Evolutionary conservation across 1,139 yeast species (phyloP).

Genomic region (Candida gigantensis): DNA sequence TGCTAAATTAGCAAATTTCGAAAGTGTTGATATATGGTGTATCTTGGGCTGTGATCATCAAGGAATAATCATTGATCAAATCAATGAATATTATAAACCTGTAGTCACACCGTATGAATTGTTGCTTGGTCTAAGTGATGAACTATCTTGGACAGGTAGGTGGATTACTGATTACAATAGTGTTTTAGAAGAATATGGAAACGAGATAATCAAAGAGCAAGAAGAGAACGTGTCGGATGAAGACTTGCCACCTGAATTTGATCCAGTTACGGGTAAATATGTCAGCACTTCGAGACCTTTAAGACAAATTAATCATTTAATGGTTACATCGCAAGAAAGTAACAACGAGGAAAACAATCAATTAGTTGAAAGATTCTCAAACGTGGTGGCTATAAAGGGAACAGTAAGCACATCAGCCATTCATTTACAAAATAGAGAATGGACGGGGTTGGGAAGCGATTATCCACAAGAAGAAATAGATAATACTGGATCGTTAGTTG

Average conservation of each 20-base stretch:
- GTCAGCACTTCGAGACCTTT: slow-evolving; percentile 74
- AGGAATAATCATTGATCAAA: slow-evolving; percentile 80
- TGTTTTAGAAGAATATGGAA: slow-evolving; percentile 39
- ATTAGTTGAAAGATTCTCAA: slow-evolving; percentile 60
- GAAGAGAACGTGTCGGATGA: slow-evolving; percentile 19
- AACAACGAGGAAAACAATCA: slow-evolving; percentile 25
- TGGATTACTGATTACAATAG: slow-evolving; percentile 83
- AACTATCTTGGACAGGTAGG: slow-evolving; percentile 84
- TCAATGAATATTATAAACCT: slow-evolving; percentile 82
- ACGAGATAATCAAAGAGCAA: slow-evolving; percentile 22
- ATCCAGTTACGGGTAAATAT: slow-evolving; percentile 82
- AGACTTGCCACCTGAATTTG: slow-evolving; percentile 74
- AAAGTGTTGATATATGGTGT: slow-evolving; percentile 90
- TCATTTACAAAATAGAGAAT: slow-evolving; percentile 66
- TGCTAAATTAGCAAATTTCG: slow-evolving; percentile 94
- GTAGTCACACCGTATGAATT: slow-evolving; percentile 93
- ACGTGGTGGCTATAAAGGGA: slow-evolving; percentile 63
- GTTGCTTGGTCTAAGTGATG: slow-evolving; percentile 72
- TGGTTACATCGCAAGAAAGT: slow-evolving; percentile 40
- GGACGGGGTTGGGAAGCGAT: slow-evolving; percentile 95
- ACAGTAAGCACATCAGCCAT: slow-evolving; percentile 91
- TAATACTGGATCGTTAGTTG: slow-evolving; percentile 67
- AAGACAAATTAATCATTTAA: slow-evolving; percentile 64
- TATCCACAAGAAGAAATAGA: slow-evolving; percentile 48
- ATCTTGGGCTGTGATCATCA: slow-evolving; percentile 93